These are phyloP conservation scores for Selaginella moellendorffii DNA, from an alignment of 75 land plant species.

Conservation along the genomic window DNA sequence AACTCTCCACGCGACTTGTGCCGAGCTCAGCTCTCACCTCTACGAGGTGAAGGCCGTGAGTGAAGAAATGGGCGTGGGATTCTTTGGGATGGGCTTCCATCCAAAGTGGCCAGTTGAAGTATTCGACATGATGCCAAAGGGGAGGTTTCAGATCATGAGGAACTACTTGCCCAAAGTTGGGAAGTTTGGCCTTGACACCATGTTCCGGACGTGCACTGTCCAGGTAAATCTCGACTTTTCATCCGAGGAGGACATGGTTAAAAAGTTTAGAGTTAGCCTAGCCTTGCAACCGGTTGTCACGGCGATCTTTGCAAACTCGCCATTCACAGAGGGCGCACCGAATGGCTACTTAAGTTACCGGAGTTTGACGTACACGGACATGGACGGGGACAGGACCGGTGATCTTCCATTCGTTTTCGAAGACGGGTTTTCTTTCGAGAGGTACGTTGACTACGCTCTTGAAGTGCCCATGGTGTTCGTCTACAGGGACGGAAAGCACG, in stretches of 20 bases:
- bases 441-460: constrained; percentile 93
- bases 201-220: constrained; percentile 1
- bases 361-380: neutral
- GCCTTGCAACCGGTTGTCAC: constrained; percentile 7
- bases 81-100: neutral
- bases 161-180: neutral
- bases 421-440: constrained; percentile 72
- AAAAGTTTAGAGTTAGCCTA: constrained; percentile 3
- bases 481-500: constrained; percentile 74
- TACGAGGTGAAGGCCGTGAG: neutral
- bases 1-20: neutral
- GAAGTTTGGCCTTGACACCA: neutral
- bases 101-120: neutral
- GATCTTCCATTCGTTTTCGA: constrained; percentile 2
- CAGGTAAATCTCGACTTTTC: constrained; percentile 6
- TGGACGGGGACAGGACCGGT: neutral
- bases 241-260: neutral
- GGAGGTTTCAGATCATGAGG: neutral
- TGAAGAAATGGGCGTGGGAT: neutral
- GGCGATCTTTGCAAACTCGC: constrained; percentile 5
- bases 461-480: constrained; percentile 98
- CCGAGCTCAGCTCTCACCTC: neutral
- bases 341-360: neutral
- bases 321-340: neutral
- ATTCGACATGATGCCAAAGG: neutral